phyloP scores from a whole-genome alignment of 306 rosid species.

The Acacia confusa region DNA sequence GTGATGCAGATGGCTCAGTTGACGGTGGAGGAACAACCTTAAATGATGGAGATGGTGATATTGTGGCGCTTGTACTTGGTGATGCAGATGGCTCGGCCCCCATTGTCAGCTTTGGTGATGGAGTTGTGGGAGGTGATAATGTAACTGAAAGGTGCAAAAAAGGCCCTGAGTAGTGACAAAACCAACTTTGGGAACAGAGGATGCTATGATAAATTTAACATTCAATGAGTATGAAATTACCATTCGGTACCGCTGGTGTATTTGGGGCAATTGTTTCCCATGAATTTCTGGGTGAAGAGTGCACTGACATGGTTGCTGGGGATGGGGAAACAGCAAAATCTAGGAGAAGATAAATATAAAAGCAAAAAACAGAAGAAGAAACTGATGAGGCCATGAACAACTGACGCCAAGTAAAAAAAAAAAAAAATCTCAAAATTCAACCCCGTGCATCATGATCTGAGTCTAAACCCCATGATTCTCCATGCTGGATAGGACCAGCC shows the following conservation, averaged over 20 bases:
- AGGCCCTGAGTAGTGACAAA: slow-evolving; percentile 52
- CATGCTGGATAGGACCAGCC: slow-evolving; percentile 48
- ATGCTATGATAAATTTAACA: slow-evolving; percentile 17
- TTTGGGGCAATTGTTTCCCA: slow-evolving; percentile 46
- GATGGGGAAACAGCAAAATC: slow-evolving; percentile 58
- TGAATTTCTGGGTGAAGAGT: slow-evolving; percentile 44
- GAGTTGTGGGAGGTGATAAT: slow-evolving; percentile 45
- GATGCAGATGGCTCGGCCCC: slow-evolving; percentile 51
- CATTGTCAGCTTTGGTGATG: slow-evolving; percentile 37
- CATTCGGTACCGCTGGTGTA: slow-evolving; percentile 50
- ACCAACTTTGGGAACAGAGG: slow-evolving; percentile 22
- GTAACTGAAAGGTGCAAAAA: slow-evolving; percentile 45
- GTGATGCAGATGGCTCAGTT: slow-evolving; percentile 35
- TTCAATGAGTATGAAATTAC: slow-evolving; percentile 41
- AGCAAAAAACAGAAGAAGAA: not conserved
- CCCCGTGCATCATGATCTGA: not conserved
- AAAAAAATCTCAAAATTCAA: slow-evolving; percentile 15
- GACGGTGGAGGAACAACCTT: not conserved
- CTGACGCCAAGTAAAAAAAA: not conserved
- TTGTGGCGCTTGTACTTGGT: slow-evolving; percentile 44
- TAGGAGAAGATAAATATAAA: slow-evolving; percentile 31
- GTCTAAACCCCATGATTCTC: slow-evolving; percentile 35
- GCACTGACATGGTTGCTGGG: slow-evolving; percentile 42
- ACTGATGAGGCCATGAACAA: not conserved
- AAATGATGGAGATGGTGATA: slow-evolving; percentile 22